Percentiles rank a stretch among this genome's conserved stretches.
These are phyloP conservation scores for Nyssa sinensis DNA, from an alignment of 148 eudicot genomes.

Conservation along the genomic window DNA sequence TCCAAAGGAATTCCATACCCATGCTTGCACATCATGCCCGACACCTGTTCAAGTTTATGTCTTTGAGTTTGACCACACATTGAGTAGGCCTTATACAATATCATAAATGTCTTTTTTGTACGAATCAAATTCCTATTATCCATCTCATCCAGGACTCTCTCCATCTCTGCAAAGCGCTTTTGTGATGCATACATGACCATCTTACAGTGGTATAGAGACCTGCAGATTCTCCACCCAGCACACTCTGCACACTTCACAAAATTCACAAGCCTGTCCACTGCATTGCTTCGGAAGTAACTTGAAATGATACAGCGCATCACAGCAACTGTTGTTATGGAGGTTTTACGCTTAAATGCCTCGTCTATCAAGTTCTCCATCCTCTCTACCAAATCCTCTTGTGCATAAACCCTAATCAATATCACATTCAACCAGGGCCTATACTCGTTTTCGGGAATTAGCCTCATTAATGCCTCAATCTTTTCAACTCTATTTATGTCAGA, in stretches of 20 bases:
- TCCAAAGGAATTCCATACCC: slow-evolving; percentile 51
- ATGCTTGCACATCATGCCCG: slow-evolving; percentile 67
- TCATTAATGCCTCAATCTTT: slow-evolving; percentile 50
- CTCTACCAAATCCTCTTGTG: slow-evolving; percentile 58
- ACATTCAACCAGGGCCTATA: slow-evolving; percentile 72
- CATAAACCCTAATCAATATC: slow-evolving; percentile 63
- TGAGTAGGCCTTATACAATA: slow-evolving; percentile 51
- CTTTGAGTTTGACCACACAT: slow-evolving; percentile 38
- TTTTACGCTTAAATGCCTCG: slow-evolving; percentile 55
- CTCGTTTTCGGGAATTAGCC: slow-evolving; percentile 47
- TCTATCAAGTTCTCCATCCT: slow-evolving; percentile 64
- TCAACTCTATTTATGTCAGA: slow-evolving; percentile 39
- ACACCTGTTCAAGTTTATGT: slow-evolving; percentile 49
- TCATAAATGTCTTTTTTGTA: slow-evolving; percentile 49
- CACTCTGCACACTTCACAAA: slow-evolving; percentile 65
- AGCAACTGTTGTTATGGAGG: slow-evolving; percentile 29
- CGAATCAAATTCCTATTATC: slow-evolving; percentile 31
- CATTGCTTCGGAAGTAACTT: slow-evolving; percentile 47
- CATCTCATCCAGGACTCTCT: slow-evolving; percentile 75
- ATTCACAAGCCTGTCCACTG: slow-evolving; percentile 61
- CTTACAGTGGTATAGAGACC: slow-evolving; percentile 73
- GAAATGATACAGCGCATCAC: slow-evolving; percentile 63
- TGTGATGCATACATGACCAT: slow-evolving; percentile 72
- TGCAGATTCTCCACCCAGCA: slow-evolving; percentile 73
- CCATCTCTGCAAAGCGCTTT: slow-evolving; percentile 75